Base-by-base conservation (phyloP, 805 yeast species). In the Naumovozyma baii region DNA sequence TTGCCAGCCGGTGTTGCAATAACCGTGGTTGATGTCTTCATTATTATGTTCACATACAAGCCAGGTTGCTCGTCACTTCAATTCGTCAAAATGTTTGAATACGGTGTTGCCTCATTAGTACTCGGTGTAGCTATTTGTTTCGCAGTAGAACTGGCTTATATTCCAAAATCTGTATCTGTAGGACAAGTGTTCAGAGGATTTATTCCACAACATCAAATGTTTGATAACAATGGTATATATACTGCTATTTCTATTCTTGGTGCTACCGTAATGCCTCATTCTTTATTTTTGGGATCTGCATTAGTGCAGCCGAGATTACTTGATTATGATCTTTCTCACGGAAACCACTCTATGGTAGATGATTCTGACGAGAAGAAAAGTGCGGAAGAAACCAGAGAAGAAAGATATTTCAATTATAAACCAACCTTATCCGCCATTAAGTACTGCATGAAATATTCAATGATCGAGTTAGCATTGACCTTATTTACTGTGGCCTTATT, bases 261-360 rank as follows among this genome's bases (percentile, higher is more conserved):
- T 42, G 95, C 95, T 12, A 86, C 95, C 0, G 95, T 86, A 18
- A 86, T 86, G 95, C 95, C 95, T 3, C 95, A 86, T 57, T 79
- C 88, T 2, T 66, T 86, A 34, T 86, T 83, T 55, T 66, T 86
- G 39, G 96, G 95, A 0, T 80, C 90, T 0, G 94, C 87, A 12
- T 67, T 85, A 40, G 95, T 85, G 8, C 94, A 86, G 59, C 85
- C 94, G 17, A 69, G 95, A 46, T 66, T 86, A 33, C 71, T 76
- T 52, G 94, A 85, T 33, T 86, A 63, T 53, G 95, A 86, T 54
- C 57, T 72, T 7, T 68, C 72, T 39, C 66, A 78, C 47, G 80
- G 80, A 17, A 65, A 68, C 48, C 69, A 66, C 48, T 50, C 54
- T 17, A 51, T 64, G 1, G 40, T 57, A 19, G 46, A 50, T 4